A percentile compares a stretch with the other conserved stretches of the same genome.
Conservation (phyloP, 2,329 filamentous ascomycete species). For the Trichoderma sp. region DNA sequence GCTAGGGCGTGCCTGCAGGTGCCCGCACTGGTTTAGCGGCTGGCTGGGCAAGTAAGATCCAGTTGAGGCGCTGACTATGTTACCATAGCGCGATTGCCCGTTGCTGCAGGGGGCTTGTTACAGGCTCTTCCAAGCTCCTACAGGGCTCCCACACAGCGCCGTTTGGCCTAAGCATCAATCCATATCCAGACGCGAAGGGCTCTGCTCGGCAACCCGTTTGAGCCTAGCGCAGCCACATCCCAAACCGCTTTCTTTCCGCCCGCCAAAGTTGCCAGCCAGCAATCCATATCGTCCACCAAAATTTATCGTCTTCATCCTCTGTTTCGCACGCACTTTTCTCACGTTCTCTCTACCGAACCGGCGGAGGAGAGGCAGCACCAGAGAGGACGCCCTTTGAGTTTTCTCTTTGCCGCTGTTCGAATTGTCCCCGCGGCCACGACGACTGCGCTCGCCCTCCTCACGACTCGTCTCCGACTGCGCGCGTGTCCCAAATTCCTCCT, state of each 20-base stretch:
- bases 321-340: not conserved
- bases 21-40: not conserved
- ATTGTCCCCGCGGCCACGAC: not conserved
- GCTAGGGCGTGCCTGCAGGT: not conserved
- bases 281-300: conserved; percentile 1
- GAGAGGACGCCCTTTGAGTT: not conserved
- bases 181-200: not conserved
- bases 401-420: not conserved
- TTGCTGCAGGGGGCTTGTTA: not conserved
- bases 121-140: not conserved
- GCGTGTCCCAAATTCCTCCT: conserved; percentile 13
- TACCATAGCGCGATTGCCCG: not conserved
- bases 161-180: not conserved
- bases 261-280: conserved; percentile 9
- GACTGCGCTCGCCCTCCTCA: not conserved
- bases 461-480: not conserved
- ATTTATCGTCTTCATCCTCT: not conserved
- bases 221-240: not conserved
- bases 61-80: not conserved
- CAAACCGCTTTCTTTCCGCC: not conserved
- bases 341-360: not conserved
- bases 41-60: not conserved
- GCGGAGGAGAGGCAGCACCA: not conserved
- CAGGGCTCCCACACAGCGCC: not conserved
- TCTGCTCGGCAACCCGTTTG: conserved; percentile 3